Base-by-base conservation (phyloP, 2,329 filamentous ascomycete species). In the Phoma sp. region DNA sequence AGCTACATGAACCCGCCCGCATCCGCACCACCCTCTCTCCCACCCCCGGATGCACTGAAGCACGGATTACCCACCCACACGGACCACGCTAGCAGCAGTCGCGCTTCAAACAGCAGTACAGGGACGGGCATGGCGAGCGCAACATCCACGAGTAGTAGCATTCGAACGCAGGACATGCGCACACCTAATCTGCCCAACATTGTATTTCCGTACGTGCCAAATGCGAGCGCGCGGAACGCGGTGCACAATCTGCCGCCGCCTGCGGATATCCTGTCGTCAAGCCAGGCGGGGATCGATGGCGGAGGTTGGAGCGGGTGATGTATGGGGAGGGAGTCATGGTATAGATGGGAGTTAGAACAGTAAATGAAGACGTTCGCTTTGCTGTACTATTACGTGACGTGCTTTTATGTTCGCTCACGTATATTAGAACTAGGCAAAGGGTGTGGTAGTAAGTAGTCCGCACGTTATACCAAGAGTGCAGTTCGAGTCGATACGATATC, bases 231-330 rank as follows among this genome's bases (percentile, higher is more conserved):
- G 1, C 54, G 68, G 29, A 63, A 49, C 13, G 60, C 67, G 3
- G 57, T 67, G 47, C 67, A 70, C 43, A 73, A 72, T 47, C 52
- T 74, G 2, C 71, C 72, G 3, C 63, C 65, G n/a, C 71, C 72
- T 2, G 64, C 72, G 2, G 68, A 74, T 43, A 58, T 74, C 4
- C 55, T 74, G 4, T 69, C 67, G 9, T 40, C 32, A 12, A 22
- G 68, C 67, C 10, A 49, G 13, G n/a, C 27, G 17, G 27, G 45
- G 4, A 6, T 22, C 7, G 52, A 46, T 19, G 35, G 39, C 7
- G 70, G 12, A 63, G 66, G 19, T 1, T 61, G 25, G 69, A 70
- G 39, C 44, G 49, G 36, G 27, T 39, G 40, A 7, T 27, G 6
- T 27, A 7, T 31, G 29, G 12, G 10, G 29, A 4, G 29, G 29